Conservation (phyloP, 2,329 filamentous ascomycete species). For the Rasamsonia emersonii region DNA sequence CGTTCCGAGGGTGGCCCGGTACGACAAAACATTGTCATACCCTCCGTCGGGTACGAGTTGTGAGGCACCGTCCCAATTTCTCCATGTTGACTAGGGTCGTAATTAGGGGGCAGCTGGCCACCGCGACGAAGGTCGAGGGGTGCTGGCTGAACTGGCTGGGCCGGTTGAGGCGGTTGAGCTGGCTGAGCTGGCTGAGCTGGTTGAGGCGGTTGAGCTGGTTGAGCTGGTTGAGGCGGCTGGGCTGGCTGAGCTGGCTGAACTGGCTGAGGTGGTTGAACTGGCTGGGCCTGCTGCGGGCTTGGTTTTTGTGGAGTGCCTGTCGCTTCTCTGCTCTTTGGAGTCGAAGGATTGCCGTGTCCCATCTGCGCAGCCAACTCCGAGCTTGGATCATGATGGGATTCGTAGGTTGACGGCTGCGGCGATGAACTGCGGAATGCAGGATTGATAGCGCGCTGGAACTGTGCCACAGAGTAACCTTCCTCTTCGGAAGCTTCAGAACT, state of each 20-base stretch:
- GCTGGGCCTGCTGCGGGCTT: conserved; percentile 11
- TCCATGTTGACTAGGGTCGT: conserved; percentile 52
- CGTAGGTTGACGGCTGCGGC: conserved; percentile 84
- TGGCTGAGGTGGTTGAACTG: conserved; percentile 11
- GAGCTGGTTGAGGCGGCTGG: conserved; percentile 11
- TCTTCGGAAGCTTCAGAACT: conserved; percentile 83
- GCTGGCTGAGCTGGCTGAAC: conserved; percentile 12
- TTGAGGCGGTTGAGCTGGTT: conserved; percentile 13
- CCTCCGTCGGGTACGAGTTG: conserved; percentile 88
- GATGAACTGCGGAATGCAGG: conserved; percentile 93
- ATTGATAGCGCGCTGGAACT: conserved; percentile 92
- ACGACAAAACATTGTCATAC: conserved; percentile 95
- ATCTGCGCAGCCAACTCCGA: conserved; percentile 63
- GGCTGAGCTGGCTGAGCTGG: conserved; percentile 14
- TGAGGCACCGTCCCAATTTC: conserved; percentile 67
- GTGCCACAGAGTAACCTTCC: conserved; percentile 84
- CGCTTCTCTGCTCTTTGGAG: conserved; percentile 43
- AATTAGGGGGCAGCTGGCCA: conserved; percentile 36
- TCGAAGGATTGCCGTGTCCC: conserved; percentile 46
- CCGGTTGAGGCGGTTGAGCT: conserved; percentile 7
- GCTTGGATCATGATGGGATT: conserved; percentile 83
- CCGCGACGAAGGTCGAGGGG: conserved; percentile 32
- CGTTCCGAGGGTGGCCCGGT: conserved; percentile 62
- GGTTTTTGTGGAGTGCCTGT: conserved; percentile 47
- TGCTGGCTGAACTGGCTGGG: conserved; percentile 19